Conservation (phyloP, 768 basidiomycete species). For the Exidia glandulosa region DNA sequence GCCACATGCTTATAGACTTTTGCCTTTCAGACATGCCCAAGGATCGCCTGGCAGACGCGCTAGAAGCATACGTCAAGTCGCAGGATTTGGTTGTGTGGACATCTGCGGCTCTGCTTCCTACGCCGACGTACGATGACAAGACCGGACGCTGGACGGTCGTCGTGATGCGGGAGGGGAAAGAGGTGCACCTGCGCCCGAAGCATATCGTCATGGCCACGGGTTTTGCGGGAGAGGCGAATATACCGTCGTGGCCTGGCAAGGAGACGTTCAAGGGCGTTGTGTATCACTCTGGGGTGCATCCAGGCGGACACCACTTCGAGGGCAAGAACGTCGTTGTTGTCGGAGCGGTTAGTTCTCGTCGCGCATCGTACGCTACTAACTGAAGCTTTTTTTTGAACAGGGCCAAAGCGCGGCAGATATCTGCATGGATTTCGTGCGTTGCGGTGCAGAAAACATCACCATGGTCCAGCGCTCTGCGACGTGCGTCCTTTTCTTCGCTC, state of each 20-base stretch:
- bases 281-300: slow-evolving; percentile 23
- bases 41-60: slow-evolving; percentile 33
- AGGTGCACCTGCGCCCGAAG: slow-evolving; percentile 22
- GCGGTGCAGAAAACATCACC: slow-evolving; percentile 24
- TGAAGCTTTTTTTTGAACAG: neutral
- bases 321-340: slow-evolving; percentile 30
- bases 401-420: slow-evolving; percentile 21
- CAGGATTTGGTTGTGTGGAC: slow-evolving; percentile 38
- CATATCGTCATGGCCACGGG: slow-evolving; percentile 33
- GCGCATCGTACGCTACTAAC: neutral
- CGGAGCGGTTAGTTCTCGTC: slow-evolving; percentile 27
- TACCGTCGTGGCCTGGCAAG: slow-evolving; percentile 18
- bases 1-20: neutral
- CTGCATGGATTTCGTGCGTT: slow-evolving; percentile 24
- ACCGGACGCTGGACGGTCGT: slow-evolving; percentile 24
- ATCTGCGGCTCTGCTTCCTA: slow-evolving; percentile 20
- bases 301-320: slow-evolving; percentile 16
- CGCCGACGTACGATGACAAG: slow-evolving; percentile 22
- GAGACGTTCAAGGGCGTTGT: slow-evolving; percentile 22
- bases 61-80: slow-evolving; percentile 29
- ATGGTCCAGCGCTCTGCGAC: slow-evolving; percentile 34
- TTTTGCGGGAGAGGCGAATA: slow-evolving; percentile 22
- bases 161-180: slow-evolving; percentile 19
- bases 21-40: neutral
- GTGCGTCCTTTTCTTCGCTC: slow-evolving; percentile 14